Evolutionary conservation across 441 rosid species (phyloP), one percentile per base, ranked within the genome.

Genomic region (Erodium moschatum): DNA sequence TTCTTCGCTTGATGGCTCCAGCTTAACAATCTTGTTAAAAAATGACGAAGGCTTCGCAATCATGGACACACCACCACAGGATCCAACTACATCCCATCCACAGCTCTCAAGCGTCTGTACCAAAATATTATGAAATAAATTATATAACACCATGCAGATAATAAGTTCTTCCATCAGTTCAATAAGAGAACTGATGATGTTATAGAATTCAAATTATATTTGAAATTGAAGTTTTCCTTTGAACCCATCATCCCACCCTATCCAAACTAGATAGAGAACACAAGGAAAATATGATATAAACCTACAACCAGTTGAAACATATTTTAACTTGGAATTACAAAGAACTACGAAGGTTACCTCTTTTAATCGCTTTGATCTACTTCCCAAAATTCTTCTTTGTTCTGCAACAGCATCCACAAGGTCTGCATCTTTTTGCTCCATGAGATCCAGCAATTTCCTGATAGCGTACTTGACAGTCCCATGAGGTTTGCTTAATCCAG

Each of bases 401-500:
- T 81, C 86, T 5, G 79, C 78, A 24, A 24, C 11, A 40, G 46
- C 46, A 40, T 40, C 46, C 11, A 24, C 27, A 0, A 24, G 27
- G 70, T 81, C 86, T 5, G 79, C 78, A 50, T 85, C 89, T 73
- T 74, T 76, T 78, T 83, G 76, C 68, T 81, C 83, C 77, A 0
- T 24, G 27, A 24, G 27, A 24, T 24, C 27, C 77, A 92, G 79
- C 82, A 92, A 71, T 85, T 88, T 90, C 83, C 81, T 92, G 70
- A 89, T 78, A 3, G 94, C 93, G 69, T 90, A 89, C 74, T 81
- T 87, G 67, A 83, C 87, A 8, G 97, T 92, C 73, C 85, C 74
- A 76, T 90, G 98, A 63, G 98, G 98, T 79, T 90, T 89, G 86
- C 91, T 85, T 68, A 92, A 78, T 67, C 94, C 80, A 73, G 79